These are phyloP conservation scores for Agapanthus africanus DNA, from an alignment of 106 monocot species.

Conservation along the genomic window DNA sequence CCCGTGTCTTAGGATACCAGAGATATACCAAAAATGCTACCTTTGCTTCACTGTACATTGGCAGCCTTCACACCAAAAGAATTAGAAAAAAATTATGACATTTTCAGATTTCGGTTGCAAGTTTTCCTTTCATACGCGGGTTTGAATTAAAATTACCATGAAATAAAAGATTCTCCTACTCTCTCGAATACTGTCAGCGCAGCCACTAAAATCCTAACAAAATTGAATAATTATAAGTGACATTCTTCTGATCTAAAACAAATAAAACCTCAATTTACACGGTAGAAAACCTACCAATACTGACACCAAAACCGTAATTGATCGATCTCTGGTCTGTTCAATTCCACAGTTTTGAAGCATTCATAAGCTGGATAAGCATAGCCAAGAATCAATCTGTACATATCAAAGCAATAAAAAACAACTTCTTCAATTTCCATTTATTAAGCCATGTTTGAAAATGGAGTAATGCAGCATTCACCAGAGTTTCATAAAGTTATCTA, in stretches of 20 bases:
- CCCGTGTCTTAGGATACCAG: slow-evolving; percentile 84
- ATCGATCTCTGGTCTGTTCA: slow-evolving; percentile 60
- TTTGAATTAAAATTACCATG: slow-evolving; percentile 42
- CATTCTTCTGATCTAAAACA: no score
- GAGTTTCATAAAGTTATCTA: no score
- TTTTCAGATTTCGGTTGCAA: background rate
- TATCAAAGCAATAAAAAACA: background rate
- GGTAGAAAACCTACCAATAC: slow-evolving; percentile 37
- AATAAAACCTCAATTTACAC: no score
- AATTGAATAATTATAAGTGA: no score
- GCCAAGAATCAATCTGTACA: slow-evolving; percentile 46
- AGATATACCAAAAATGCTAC: slow-evolving; percentile 78
- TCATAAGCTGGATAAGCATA: slow-evolving; percentile 73
- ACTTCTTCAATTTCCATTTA: no score
- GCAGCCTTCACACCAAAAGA: slow-evolving; percentile 46
- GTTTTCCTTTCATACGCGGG: background rate
- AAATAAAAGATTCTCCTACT: slow-evolving; percentile 60
- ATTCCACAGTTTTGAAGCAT: slow-evolving; percentile 59
- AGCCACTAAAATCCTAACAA: slow-evolving; percentile 77
- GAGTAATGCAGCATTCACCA: no score
- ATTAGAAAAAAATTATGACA: background rate
- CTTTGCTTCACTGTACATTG: slow-evolving; percentile 86
- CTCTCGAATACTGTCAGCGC: slow-evolving; percentile 55
- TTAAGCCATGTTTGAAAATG: no score
- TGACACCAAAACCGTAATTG: slow-evolving; percentile 64